phyloP scores from a whole-genome alignment of 2,329 filamentous ascomycete species.

The Colletotrichum sp. region DNA sequence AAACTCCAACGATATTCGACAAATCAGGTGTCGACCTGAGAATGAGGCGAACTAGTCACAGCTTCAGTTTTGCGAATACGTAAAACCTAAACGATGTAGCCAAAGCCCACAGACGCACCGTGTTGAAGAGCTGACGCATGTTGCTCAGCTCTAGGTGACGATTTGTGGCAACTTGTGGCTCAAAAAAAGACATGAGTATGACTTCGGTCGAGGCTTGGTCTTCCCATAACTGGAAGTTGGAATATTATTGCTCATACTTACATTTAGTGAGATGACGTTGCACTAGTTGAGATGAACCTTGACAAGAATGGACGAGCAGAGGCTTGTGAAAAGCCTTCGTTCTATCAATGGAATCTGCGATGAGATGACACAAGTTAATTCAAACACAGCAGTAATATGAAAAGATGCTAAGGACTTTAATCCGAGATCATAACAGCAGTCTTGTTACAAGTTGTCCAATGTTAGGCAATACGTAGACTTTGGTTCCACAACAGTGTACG shows the following conservation, averaged over 20 bases:
- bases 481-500: background rate
- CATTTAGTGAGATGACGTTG: background rate
- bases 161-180: background rate
- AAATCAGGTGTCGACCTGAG: background rate
- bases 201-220: background rate
- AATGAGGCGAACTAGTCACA: background rate
- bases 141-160: background rate
- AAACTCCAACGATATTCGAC: background rate
- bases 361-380: background rate
- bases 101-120: background rate
- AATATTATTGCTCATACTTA: background rate
- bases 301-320: background rate
- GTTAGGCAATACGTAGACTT: background rate
- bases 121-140: background rate
- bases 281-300: background rate
- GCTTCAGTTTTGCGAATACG: background rate
- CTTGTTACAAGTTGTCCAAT: accelerated
- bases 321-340: background rate
- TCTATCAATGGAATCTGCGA: background rate
- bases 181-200: background rate
- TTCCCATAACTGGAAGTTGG: accelerated
- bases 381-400: background rate
- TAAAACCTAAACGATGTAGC: background rate
- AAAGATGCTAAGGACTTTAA: background rate
- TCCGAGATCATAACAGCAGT: background rate